These are phyloP conservation scores for Tylopilus plumbeoviolaceoides DNA, from an alignment of 768 basidiomycete species.

Conservation along the genomic window DNA sequence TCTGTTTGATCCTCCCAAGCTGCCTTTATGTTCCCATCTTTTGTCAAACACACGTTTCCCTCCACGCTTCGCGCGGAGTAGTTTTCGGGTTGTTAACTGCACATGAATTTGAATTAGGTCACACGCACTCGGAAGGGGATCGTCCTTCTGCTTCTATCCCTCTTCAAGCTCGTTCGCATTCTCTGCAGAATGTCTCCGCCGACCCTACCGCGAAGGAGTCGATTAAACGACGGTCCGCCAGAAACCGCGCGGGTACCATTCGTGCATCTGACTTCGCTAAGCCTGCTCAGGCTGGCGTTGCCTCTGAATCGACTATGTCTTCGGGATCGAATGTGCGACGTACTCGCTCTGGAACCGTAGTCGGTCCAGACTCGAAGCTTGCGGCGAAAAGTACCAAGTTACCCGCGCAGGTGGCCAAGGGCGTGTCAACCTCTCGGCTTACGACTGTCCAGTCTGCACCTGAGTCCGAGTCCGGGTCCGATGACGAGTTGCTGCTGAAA, in stretches of 20 bases:
- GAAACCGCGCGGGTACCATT: constrained; percentile 49
- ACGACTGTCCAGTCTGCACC: constrained; percentile 2
- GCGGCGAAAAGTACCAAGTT: constrained; percentile 2
- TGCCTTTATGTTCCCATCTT: background rate
- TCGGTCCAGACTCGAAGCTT: constrained; percentile 29
- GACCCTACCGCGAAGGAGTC: constrained; percentile 12
- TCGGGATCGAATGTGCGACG: constrained; percentile 30
- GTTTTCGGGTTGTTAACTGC: constrained; percentile 7
- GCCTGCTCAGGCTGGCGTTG: constrained; percentile 5
- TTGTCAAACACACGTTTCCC: background rate
- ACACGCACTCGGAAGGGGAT: constrained; percentile 10
- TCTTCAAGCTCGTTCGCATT: constrained; percentile 17
- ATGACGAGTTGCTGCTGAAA: constrained; percentile 24
- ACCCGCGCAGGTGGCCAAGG: background rate
- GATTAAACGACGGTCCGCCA: constrained; percentile 7
- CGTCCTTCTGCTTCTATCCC: background rate
- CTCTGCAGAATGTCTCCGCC: constrained; percentile 17
- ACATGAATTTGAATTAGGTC: constrained; percentile 12
- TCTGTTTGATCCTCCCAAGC: background rate
- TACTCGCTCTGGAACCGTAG: constrained; percentile 48
- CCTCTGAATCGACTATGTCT: background rate
- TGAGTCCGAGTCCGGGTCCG: constrained; percentile 18
- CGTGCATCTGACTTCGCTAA: constrained; percentile 43
- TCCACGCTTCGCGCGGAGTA: background rate
- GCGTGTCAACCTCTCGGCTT: background rate